Base-by-base conservation (phyloP, 305 asterid species). In the Rubia tinctorum region DNA sequence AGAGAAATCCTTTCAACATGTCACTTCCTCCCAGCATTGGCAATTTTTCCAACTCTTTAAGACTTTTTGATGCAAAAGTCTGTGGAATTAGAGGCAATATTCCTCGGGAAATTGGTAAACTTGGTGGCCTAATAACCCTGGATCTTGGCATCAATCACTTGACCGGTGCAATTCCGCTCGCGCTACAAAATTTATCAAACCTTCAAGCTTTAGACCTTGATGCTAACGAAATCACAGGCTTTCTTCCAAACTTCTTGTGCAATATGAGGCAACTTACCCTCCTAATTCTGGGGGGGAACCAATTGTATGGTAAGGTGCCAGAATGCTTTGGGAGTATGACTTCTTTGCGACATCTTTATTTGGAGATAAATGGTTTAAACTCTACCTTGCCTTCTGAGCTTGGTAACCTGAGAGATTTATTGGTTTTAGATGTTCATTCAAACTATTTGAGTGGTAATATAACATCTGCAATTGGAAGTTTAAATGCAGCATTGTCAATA, bases 101-200 rank as follows among this genome's bases (percentile, higher is more conserved):
- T 47, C 86, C 88, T 8, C 10, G 58, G 39, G 81, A 76, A 58
- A 79, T 84, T 40, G 75, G 83, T 58, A 81, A 74, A 17, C 59
- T 79, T 8, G 77, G 73, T 68, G 65, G 76, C 34, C 65, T 84
- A 11, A 42, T 73, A 66, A 30, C 25, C 9, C 62, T 84, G 49
- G 13, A 5, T 34, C 56, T 81, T 5, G 62, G 0, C 6, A 69
- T 18, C 58, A 84, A 84, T 62, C 62, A 72, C 65, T 68, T 81
- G 43, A 67, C 55, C 1, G 84, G 85, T 20, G 2, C 0, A 15
- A 47, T 82, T 61, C 86, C 86, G 20, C 6, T 25, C 0, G 25
- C 69, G 0, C 0, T 84, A 9, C 10, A 14, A 43, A 34, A 75
- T 30, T 47, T 82, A 47, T 11, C 61, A 58, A 73, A 56, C 51